Conservation (phyloP, 208 protist species). For the Leishmania major region DNA sequence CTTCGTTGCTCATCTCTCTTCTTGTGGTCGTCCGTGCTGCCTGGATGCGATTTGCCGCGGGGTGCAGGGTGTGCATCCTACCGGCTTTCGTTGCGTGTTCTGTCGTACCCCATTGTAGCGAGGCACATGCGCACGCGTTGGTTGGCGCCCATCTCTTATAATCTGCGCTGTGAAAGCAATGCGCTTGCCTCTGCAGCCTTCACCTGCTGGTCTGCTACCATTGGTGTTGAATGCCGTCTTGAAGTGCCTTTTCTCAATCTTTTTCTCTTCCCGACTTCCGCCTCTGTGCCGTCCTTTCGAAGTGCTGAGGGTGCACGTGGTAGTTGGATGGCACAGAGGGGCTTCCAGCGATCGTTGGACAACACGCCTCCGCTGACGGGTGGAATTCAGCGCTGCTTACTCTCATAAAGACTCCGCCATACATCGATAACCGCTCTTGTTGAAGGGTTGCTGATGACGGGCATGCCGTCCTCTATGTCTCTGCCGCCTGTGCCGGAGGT, state of each 20-base stretch:
- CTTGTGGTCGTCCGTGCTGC: background rate
- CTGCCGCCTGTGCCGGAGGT: background rate
- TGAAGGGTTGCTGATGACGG: background rate
- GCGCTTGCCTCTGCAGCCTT: background rate
- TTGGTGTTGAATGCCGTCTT: background rate
- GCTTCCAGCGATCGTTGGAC: background rate
- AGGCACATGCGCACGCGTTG: background rate
- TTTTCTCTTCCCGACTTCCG: background rate
- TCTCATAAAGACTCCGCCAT: background rate
- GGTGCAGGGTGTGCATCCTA: background rate
- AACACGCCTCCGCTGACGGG: background rate
- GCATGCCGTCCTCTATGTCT: background rate
- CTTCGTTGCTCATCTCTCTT: background rate
- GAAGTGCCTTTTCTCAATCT: background rate
- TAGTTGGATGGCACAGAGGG: background rate
- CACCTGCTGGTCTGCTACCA: background rate
- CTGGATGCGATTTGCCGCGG: background rate
- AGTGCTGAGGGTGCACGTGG: background rate
- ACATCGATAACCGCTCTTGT: background rate
- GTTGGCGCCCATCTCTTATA: background rate
- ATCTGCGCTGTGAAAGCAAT: background rate
- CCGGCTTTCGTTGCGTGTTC: background rate
- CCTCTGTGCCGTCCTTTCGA: background rate
- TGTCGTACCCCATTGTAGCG: background rate
- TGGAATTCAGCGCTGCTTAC: background rate